phyloP scores from a whole-genome alignment of 306 rosid species.

The Rosa rugosa region DNA sequence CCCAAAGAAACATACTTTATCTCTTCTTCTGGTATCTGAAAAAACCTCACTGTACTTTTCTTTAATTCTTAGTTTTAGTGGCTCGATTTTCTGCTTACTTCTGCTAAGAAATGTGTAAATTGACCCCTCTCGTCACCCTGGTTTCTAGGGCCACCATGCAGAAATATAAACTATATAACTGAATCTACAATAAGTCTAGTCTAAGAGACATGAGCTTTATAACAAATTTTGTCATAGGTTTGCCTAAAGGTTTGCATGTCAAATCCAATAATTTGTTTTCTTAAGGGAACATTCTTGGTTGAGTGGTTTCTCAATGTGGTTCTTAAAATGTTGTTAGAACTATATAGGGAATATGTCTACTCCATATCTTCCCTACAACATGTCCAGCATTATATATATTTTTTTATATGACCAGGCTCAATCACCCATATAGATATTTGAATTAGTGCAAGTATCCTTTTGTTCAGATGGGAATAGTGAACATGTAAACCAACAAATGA shows the following conservation, averaged over 20 bases:
- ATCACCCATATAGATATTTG: not conserved
- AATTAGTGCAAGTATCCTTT: slow-evolving; percentile 3
- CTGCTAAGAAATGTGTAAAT: not conserved
- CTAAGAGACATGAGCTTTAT: slow-evolving; percentile 7
- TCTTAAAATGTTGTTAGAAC: not conserved
- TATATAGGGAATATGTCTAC: not conserved
- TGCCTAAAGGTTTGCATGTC: not conserved
- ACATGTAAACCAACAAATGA: slow-evolving; percentile 38
- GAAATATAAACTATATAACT: not conserved
- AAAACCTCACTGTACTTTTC: not conserved
- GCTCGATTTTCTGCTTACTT: not conserved
- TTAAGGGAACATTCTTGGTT: not conserved
- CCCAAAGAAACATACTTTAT: too few relatives aligned
- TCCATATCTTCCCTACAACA: slow-evolving; percentile 2
- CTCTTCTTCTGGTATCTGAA: not conserved
- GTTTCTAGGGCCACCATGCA: not conserved
- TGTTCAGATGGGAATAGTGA: slow-evolving; percentile 46
- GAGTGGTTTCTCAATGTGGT: not conserved
- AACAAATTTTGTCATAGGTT: not conserved
- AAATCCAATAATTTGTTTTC: not conserved
- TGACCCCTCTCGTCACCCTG: not conserved
- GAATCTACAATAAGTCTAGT: not conserved
- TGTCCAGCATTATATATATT: slow-evolving; percentile 11
- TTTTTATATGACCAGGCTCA: not conserved
- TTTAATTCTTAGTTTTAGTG: not conserved